Percentiles rank a stretch among this genome's conserved stretches.
These are phyloP conservation scores for Chrysanthemum makinoi DNA, from an alignment of 129 eudicot species.

Conservation along the genomic window DNA sequence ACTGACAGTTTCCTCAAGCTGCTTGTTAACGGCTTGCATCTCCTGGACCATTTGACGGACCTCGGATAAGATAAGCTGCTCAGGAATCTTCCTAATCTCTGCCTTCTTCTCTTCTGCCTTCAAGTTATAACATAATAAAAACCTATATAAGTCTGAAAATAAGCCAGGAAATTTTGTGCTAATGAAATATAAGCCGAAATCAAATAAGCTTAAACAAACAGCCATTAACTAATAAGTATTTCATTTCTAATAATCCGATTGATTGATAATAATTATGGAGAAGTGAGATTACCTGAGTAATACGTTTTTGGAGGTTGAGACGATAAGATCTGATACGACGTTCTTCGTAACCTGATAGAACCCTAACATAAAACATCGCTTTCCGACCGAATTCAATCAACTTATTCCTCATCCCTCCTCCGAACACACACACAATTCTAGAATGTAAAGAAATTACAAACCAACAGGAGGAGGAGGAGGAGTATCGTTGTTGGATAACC, in stretches of 20 bases:
- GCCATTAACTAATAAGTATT: no score
- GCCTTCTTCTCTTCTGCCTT: slow-evolving; percentile 69
- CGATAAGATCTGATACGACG: slow-evolving; percentile 78
- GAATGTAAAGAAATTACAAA: no score
- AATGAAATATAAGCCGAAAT: no score
- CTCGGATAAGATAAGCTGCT: slow-evolving; percentile 79
- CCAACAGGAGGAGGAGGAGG: no score
- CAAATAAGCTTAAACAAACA: no score
- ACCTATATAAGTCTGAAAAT: no score
- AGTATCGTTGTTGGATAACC: no score
- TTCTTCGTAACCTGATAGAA: slow-evolving; percentile 91
- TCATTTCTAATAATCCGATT: no score
- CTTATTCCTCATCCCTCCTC: slow-evolving; percentile 42
- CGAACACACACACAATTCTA: no score
- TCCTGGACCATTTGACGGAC: slow-evolving; percentile 90
- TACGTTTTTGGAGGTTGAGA: slow-evolving; percentile 58
- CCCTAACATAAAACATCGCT: slow-evolving; percentile 88
- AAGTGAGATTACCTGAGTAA: slow-evolving; percentile 31
- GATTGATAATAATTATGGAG: no score
- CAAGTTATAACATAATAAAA: background rate
- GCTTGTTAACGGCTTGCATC: slow-evolving; percentile 83
- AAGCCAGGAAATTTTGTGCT: no score
- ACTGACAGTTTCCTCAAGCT: slow-evolving; percentile 81
- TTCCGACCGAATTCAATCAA: slow-evolving; percentile 66
- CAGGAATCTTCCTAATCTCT: slow-evolving; percentile 70